Evolutionary conservation across 1,139 yeast genomes (phyloP).

Genomic region (Sugiyamaella paludigena): DNA sequence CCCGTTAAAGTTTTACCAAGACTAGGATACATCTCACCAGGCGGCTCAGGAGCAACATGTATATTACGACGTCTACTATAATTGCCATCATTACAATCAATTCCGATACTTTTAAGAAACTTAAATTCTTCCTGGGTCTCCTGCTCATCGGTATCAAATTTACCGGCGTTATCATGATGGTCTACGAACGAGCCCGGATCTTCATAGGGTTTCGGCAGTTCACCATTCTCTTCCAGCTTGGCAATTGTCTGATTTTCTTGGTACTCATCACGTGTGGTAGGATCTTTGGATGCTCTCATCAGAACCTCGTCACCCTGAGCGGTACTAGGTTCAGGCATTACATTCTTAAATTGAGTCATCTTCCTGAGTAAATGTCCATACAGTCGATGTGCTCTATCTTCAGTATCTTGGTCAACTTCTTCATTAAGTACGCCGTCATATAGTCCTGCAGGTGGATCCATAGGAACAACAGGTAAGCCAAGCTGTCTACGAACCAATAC

Average conservation of each 20-base stretch:
- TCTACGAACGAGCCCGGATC: conserved; percentile 31
- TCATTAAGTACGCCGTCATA: conserved; percentile 37
- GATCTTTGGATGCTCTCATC: conserved; percentile 40
- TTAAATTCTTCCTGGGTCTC: conserved; percentile 33
- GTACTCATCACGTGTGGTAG: conserved; percentile 30
- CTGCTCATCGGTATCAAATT: conserved; percentile 22
- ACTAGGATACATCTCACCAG: conserved; percentile 37
- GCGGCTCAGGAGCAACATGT: conserved; percentile 40
- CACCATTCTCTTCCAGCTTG: conserved; percentile 37
- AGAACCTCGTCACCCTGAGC: conserved; percentile 41
- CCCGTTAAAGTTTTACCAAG: conserved; percentile 41
- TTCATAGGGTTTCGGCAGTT: conserved; percentile 34
- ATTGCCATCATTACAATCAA: conserved; percentile 24
- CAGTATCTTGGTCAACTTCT: conserved; percentile 31
- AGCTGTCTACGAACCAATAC: conserved; percentile 42
- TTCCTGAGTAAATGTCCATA: conserved; percentile 40
- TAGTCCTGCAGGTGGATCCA: conserved; percentile 36
- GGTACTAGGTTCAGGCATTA: conserved; percentile 36
- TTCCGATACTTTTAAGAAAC: conserved; percentile 35
- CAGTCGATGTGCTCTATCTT: conserved; percentile 37
- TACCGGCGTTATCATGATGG: conserved; percentile 17
- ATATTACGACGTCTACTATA: conserved; percentile 23
- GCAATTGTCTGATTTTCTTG: conserved; percentile 36
- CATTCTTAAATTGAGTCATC: conserved; percentile 38
- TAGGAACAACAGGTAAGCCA: conserved; percentile 40